Base-by-base conservation (phyloP, 345 rosid genomes). In the Acer negundo region DNA sequence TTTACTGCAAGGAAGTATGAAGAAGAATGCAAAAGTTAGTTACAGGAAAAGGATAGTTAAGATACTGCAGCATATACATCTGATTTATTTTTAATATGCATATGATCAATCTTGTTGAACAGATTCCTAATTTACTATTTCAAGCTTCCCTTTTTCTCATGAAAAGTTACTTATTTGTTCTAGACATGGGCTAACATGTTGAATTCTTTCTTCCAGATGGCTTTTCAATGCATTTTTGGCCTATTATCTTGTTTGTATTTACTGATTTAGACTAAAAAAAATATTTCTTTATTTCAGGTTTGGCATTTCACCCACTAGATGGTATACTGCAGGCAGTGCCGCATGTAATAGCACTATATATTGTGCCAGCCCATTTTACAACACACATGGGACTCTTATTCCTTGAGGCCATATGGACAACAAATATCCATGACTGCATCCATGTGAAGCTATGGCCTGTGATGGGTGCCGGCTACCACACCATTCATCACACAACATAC, bases 391-490 rank as follows among this genome's bases (percentile, higher is more conserved):
- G 74, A 51, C 94, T 95, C 72, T 69, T 94, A 67, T 94, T 94
- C 81, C 55, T 94, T 0, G 99, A 95, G 83, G 95, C 87, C 10
- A 69, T 94, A 82, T 96, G 99, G 99, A 92, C 97, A 0, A 90
- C 98, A 0, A 96, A 94, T 81, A 92, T 96, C 62, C 99, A 96
- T 51, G 99, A 96, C 68, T 94, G 98, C 83, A 96, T 96, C 82
- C 92, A 96, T 23, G 87, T 80, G 62, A 90, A 90, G 61, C 38
- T 90, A 2, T 94, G 99, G 99, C 97, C 99, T 2, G 84, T 92
- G 23, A 94, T 96, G 99, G 99, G 99, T 22, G 97, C 99, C 55
- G 99, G 98, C 38, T 91, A 92, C 87, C 99, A 96, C 83, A 96
- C 99, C 12, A 90, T 96, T 82, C 99, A 96, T 77, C 99, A 96